phyloP scores from a whole-genome alignment of 2,329 filamentous ascomycete species.

The Aspergillus sp. region DNA sequence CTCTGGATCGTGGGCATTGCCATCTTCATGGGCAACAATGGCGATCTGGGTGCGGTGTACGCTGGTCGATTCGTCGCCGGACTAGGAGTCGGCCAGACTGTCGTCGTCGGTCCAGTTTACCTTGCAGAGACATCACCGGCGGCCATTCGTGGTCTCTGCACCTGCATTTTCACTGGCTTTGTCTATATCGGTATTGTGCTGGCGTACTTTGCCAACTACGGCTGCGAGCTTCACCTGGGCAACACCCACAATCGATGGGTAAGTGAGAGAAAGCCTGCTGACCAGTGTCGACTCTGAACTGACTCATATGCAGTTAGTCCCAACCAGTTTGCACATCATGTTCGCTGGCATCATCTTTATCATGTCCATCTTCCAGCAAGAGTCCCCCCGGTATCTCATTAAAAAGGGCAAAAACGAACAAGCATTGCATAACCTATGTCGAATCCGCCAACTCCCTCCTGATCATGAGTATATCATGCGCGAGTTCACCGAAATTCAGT shows the following conservation, averaged over 20 bases:
- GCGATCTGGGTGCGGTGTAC: slow-evolving; percentile 32
- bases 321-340: slow-evolving; percentile 67
- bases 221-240: slow-evolving; percentile 44
- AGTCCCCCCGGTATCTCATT: slow-evolving; percentile 63
- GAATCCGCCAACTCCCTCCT: slow-evolving; percentile 48
- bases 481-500: slow-evolving; percentile 57
- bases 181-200: slow-evolving; percentile 72
- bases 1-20: slow-evolving; percentile 35
- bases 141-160: slow-evolving; percentile 62
- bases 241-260: slow-evolving; percentile 41
- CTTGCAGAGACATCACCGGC: slow-evolving; percentile 63
- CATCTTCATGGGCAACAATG: slow-evolving; percentile 35
- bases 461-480: slow-evolving; percentile 53
- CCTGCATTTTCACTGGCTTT: slow-evolving; percentile 58
- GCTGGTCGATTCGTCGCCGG: slow-evolving; percentile 38
- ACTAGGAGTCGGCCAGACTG: slow-evolving; percentile 35
- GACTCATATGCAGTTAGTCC: slow-evolving; percentile 37
- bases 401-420: slow-evolving; percentile 52
- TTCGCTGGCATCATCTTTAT: slow-evolving; percentile 63
- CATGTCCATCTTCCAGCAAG: slow-evolving; percentile 58
- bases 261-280: slow-evolving; percentile 15
- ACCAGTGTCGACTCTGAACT: no score
- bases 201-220: slow-evolving; percentile 67
- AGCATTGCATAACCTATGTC: slow-evolving; percentile 36
- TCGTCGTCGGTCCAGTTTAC: slow-evolving; percentile 53